Evolutionary conservation across 2,329 filamentous ascomycete genomes (phyloP), one percentile per base, ranked within the genome.

Genomic region (Rosellinia necatrix): DNA sequence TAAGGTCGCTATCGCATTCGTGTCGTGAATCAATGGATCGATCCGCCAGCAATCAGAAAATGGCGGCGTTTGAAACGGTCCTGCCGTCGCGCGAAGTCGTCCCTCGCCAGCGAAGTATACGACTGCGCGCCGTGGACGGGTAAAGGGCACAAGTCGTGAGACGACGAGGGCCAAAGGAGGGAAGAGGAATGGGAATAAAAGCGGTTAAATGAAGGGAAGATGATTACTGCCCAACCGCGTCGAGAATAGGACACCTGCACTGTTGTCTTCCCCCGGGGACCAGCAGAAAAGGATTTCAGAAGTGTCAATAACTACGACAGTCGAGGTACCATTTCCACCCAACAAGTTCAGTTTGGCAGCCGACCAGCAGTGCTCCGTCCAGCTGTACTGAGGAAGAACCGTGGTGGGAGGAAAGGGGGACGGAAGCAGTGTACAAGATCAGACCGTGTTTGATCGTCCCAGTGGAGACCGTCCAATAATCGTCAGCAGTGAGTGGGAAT

Each of bases 31-130:
- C 59, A 59, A 47, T 51, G 22, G 52, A 35, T 34, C 37, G 43
- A 52, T 49, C 34, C 27, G 27, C 41, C 53, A 19, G 49, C 43
- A 38, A 52, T 35, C 29, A 22, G 27, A 25, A 43, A 42, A 32
- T 49, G 47, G 46, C 40, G 46, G 46, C 66, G 53, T 61, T 65
- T 34, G 40, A 69, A 61, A 53, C 72, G 73, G 75, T 61, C 73
- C 75, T 60, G 75, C 75, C 75, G 74, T 71, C 48, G 58, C 69
- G 70, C 74, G 75, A 75, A 71, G 72, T 78, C 74, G 76, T 74
- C 72, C 71, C 62, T 78, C 77, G 76, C 78, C 78, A 66, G 78
- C 76, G 76, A 79, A 78, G 74, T 66, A 66, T 66, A 72, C 74
- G 76, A 78, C 73, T 70, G 68, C 72, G 73, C 69, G 65, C n/a